Evolutionary conservation across 2,329 filamentous ascomycete genomes (phyloP), one percentile per base, ranked within the genome.

Genomic region (Fusarium sulawesiense): DNA sequence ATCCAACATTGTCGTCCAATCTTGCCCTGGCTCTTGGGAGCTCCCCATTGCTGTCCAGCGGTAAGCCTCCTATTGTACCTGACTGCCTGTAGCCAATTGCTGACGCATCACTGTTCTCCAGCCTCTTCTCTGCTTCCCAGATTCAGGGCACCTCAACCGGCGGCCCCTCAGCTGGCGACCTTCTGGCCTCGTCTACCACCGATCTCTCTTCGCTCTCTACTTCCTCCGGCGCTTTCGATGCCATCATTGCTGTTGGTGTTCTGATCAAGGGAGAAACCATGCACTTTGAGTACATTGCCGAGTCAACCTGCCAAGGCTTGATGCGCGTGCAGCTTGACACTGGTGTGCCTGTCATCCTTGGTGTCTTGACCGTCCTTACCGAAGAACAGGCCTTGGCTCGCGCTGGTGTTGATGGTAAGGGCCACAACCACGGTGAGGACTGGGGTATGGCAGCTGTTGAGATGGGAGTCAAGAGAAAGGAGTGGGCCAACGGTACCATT

Each of bases 201-300:
- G 92, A 97, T 79, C 86, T 94, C 32, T 84, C 86, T 29, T 81
- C 86, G 16, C 75, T 83, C 20, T 67, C 84, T 21, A 76, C 73
- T 23, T 64, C 73, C n/a, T 82, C 87, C 61, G 82, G 85, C 59
- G 89, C 93, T 21, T 98, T 98, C 76, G 95, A 98, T 78, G 96
- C 96, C 68, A 90, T 99, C 70, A 94, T 99, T 72, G 94, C 96
- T 56, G 92, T 99, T 73, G 96, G 96, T 59, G 94, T 97, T 60
- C 88, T 99, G 66, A 98, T 99, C 84, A 99, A 99, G 85, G 96
- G 96, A 79, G 93, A 97, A 82, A 98, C 96, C 9, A 98, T 98
- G 94, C 96, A 99, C 83, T 99, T 99, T 77, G 96, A 99, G 83
- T 98, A 99, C 83, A 99, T 99, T 76, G 88, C 94, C 44, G 96